Conservation (phyloP, 208 protist genomes). For the Trypanosoma congolense region DNA sequence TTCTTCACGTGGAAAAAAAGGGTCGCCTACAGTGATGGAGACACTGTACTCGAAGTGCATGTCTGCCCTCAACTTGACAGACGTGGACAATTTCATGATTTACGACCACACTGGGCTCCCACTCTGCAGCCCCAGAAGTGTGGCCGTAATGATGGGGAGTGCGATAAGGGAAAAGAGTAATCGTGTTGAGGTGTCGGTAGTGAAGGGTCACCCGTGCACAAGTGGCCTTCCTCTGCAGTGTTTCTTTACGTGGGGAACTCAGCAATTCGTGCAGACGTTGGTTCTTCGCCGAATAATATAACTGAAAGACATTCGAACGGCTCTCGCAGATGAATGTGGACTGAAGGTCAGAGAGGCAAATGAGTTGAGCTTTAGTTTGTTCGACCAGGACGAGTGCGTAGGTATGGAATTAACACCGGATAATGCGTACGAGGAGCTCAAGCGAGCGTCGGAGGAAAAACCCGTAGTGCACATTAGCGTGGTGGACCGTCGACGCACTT, state of each 20-base stretch:
- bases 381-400: background rate
- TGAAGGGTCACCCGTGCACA: slow-evolving; percentile 14
- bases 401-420: slow-evolving; percentile 5
- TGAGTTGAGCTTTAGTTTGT: slow-evolving; percentile 20
- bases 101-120: slow-evolving; percentile 10
- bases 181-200: slow-evolving; percentile 8
- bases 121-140: slow-evolving; percentile 5
- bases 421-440: slow-evolving; percentile 9
- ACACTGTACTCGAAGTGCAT: slow-evolving; percentile 9
- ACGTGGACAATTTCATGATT: slow-evolving; percentile 9
- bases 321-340: slow-evolving; percentile 26
- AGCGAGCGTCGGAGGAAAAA: background rate
- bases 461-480: slow-evolving; percentile 10
- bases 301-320: slow-evolving; percentile 33
- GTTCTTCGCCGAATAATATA: slow-evolving; percentile 23
- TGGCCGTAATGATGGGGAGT: slow-evolving; percentile 3
- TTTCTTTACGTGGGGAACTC: slow-evolving; percentile 30
- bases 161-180: slow-evolving; percentile 2
- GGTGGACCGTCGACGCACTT: background rate
- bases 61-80: slow-evolving; percentile 1
- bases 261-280: slow-evolving; percentile 29
- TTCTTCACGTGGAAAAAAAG: slow-evolving; percentile 11
- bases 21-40: background rate
- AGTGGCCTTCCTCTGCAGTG: slow-evolving; percentile 24
- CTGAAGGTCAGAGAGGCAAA: background rate